Conservation (phyloP, 371 early-diverging fungal genomes). For the Mortierella sp. region DNA sequence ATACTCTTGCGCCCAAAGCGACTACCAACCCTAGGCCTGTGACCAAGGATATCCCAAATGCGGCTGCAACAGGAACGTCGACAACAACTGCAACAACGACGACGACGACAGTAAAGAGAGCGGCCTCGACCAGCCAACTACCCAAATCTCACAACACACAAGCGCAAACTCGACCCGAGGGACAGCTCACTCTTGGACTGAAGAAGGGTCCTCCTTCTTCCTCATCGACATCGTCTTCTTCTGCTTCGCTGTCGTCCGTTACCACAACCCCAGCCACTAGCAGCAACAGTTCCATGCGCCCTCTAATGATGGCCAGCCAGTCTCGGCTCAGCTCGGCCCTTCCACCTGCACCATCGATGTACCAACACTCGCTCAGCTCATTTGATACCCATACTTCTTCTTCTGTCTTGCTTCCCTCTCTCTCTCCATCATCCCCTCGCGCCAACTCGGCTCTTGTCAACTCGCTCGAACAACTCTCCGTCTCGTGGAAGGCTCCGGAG, state of each 20-base stretch:
- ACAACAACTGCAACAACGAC: neutral
- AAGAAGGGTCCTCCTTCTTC: constrained; percentile 18
- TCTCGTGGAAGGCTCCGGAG: constrained; percentile 55
- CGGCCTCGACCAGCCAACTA: neutral
- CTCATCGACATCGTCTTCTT: neutral
- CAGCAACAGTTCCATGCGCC: constrained; percentile 42
- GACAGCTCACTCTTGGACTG: constrained; percentile 27
- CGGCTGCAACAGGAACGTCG: neutral
- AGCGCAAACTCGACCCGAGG: constrained; percentile 16
- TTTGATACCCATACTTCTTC: constrained; percentile 12
- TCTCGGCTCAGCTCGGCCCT: constrained; percentile 38
- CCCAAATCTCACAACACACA: neutral
- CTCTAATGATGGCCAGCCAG: constrained; percentile 50
- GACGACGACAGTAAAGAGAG: constrained; percentile 4
- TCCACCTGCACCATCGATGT: constrained; percentile 35
- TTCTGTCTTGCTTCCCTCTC: constrained; percentile 33
- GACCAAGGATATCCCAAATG: constrained; percentile 2
- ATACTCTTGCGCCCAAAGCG: neutral
- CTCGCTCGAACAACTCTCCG: constrained; percentile 52
- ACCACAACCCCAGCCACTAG: neutral
- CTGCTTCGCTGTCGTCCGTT: neutral
- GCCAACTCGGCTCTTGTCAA: constrained; percentile 49
- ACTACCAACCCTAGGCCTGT: neutral
- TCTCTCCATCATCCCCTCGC: constrained; percentile 49
- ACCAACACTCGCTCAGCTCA: constrained; percentile 14